These are phyloP conservation scores for Solanum peruvianum DNA, from an alignment of 257 asterid genomes.

Conservation along the genomic window DNA sequence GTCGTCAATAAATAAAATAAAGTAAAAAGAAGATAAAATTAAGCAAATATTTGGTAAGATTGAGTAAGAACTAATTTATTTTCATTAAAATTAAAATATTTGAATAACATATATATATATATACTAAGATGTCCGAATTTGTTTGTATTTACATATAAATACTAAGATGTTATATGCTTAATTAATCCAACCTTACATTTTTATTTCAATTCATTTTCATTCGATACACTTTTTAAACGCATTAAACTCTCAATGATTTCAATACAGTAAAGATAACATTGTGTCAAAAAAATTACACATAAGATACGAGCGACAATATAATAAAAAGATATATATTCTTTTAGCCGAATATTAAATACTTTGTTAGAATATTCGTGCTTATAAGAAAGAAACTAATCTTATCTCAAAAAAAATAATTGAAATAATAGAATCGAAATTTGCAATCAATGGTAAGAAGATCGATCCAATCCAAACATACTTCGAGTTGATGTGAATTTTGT, in stretches of 20 bases:
- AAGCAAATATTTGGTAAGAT: neutral
- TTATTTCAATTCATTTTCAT: no score
- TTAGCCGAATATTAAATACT: neutral
- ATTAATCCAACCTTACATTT: no score
- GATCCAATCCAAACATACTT: neutral
- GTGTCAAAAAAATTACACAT: neutral
- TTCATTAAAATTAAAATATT: no score
- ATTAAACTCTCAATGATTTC: no score
- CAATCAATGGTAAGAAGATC: neutral
- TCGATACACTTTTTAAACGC: no score
- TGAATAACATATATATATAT: no score
- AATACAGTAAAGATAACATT: neutral
- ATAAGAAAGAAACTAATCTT: neutral
- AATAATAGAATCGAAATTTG: no score
- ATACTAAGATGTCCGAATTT: no score
- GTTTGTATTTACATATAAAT: no score
- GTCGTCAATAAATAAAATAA: neutral
- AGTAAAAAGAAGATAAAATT: neutral
- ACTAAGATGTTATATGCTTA: no score
- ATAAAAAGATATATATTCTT: no score
- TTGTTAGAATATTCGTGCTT: no score
- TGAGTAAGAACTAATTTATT: neutral
- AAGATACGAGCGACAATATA: neutral
- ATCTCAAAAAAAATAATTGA: neutral
- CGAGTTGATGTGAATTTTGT: neutral